phyloP scores from a whole-genome alignment of 108 stramenopile species.

The Skeletonema potamos region DNA sequence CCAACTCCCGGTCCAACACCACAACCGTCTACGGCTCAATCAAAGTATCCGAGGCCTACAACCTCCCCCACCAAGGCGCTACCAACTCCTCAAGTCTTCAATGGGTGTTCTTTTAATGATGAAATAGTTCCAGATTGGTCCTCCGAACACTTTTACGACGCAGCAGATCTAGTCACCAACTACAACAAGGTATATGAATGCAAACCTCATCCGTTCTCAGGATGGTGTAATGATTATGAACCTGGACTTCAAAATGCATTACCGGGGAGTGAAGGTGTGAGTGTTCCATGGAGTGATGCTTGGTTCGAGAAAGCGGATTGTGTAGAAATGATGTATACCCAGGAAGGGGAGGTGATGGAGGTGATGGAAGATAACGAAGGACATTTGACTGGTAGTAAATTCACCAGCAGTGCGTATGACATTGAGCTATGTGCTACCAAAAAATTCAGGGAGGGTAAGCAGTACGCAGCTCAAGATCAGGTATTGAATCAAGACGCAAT shows the following conservation, averaged over 20 bases:
- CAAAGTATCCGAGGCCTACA: not conserved
- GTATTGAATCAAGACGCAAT: not conserved
- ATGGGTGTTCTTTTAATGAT: not conserved
- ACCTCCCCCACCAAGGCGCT: not conserved
- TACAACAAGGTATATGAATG: constrained; percentile 17
- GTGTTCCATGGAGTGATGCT: constrained; percentile 15
- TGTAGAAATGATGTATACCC: not conserved
- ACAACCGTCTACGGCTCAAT: not conserved
- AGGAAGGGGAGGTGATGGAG: not conserved
- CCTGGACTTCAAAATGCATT: not conserved
- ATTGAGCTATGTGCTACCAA: not conserved
- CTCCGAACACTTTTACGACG: not conserved
- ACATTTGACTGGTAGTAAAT: not conserved
- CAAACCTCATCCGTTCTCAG: constrained; percentile 16
- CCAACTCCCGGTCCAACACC: not conserved
- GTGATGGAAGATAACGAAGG: too few relatives aligned
- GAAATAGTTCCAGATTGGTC: not conserved
- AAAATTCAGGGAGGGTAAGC: not conserved
- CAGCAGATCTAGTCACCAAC: not conserved
- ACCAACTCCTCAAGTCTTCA: not conserved
- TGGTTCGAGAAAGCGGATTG: constrained; percentile 6
- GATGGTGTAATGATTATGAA: constrained; percentile 22
- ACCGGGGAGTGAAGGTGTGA: not conserved
- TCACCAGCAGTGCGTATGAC: not conserved
- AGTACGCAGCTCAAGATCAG: not conserved